Evolutionary conservation across 768 basidiomycete species (phyloP).

Genomic region (Hypsizygus marmoreus): DNA sequence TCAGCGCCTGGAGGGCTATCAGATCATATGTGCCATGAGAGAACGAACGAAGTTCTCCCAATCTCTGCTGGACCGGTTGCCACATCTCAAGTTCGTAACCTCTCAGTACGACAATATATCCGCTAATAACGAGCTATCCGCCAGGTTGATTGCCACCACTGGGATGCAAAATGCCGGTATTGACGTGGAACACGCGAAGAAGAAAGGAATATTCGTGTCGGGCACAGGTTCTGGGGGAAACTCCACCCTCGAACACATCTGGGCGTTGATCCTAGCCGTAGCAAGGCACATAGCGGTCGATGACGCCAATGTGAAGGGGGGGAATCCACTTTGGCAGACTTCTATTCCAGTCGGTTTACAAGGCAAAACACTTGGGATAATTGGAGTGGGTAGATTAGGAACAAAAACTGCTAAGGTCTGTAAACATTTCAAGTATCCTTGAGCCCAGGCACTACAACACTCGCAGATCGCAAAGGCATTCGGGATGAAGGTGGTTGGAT

Average conservation of each 20-base stretch:
- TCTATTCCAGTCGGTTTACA: constrained; percentile 49
- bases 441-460: background rate
- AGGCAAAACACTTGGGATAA: constrained; percentile 58
- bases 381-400: constrained; percentile 65
- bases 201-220: constrained; percentile 51
- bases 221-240: constrained; percentile 47
- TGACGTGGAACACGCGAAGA: constrained; percentile 46
- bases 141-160: constrained; percentile 59
- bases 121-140: background rate
- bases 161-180: constrained; percentile 52
- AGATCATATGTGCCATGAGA: constrained; percentile 66
- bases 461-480: constrained; percentile 61
- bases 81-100: constrained; percentile 50
- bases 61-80: constrained; percentile 52
- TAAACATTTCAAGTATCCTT: constrained; percentile 8
- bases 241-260: constrained; percentile 64
- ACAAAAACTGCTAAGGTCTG: constrained; percentile 47
- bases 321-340: constrained; percentile 56
- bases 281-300: constrained; percentile 52
- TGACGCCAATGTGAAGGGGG: constrained; percentile 45
- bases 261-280: constrained; percentile 59
- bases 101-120: background rate
- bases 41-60: constrained; percentile 62
- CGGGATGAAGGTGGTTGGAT: constrained; percentile 59
- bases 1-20: constrained; percentile 48